Evolutionary conservation across 129 eudicot genomes (phyloP), one percentile per base, ranked within the genome.

Genomic region (Centella asiatica): DNA sequence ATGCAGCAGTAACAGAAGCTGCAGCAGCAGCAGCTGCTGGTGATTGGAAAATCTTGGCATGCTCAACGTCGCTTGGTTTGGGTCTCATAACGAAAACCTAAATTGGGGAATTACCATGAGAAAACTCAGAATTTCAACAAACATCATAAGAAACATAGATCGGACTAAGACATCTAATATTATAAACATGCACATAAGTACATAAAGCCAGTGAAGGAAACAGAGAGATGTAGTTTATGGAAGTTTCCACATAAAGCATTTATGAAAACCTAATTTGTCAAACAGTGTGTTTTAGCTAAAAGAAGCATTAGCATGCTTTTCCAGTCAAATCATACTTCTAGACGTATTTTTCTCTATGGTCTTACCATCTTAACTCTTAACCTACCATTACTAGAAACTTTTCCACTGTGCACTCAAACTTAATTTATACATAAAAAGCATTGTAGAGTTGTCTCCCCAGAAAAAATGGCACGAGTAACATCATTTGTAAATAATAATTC

Each of bases 1-100:
- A 93, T 57, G 99, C 99, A 73, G 99, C 95, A 66, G 88, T 75
- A 48, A 92, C 99, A 47, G 99, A 92, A 71, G 99, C 99, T 25
- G 99, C 99, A 13, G 99, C 96, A 4, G 99, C 96, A 22, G 95
- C 99, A 33, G 99, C 99, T 42, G 96, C 99, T 58, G 95, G 95
- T 26, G 99, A 93, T 67, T 74, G 86, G 60, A 82, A 78, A 27
- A 93, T 80, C 81, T 93, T 88, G 40, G 92, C 89, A 39, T 67
- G 79, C 45, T 61, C 53, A 32, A 77, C 68, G 71, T 88, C 78
- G 61, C 69, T 80, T 31, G 87, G 77, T 71, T 74, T 88, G 63
- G 87, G 89, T 81, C 77, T 83, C 99, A 93, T 77, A 33, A 77
- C 87, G 32, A 29, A 49, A 12, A 49, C 69, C 69, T 65, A 64